These are phyloP conservation scores for Coix lacrymajobi DNA, from an alignment of 176 grass and related monocot genomes.

Conservation along the genomic window DNA sequence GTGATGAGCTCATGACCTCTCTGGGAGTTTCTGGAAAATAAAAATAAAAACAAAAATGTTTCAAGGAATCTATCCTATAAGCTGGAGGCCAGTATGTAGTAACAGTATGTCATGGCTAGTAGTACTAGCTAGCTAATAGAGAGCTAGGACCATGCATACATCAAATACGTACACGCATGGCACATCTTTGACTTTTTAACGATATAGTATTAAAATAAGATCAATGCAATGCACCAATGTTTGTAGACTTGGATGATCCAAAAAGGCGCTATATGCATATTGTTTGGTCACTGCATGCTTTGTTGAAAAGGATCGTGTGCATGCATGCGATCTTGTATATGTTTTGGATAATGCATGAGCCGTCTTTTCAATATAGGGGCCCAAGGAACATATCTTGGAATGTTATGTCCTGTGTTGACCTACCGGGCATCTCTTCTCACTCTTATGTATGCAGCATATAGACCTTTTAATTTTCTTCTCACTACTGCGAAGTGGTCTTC, in stretches of 20 bases:
- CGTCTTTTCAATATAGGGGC: constrained; percentile 13
- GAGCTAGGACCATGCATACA: background rate
- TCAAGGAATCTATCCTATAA: constrained; percentile 15
- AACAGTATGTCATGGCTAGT: too few relatives aligned
- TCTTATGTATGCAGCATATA: background rate
- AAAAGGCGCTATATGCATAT: background rate
- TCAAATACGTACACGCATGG: too few relatives aligned
- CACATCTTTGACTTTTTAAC: background rate
- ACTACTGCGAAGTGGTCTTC: too few relatives aligned
- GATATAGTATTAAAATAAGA: too few relatives aligned
- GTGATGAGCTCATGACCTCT: background rate
- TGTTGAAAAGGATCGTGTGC: background rate
- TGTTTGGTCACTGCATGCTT: background rate
- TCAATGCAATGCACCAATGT: background rate
- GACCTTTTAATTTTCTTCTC: background rate
- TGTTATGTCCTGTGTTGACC: constrained; percentile 22
- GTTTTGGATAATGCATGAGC: constrained; percentile 18
- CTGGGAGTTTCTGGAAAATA: background rate
- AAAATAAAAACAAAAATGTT: background rate
- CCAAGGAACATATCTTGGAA: constrained; percentile 20
- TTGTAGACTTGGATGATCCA: too few relatives aligned
- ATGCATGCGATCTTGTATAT: background rate
- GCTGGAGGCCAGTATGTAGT: background rate
- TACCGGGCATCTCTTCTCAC: background rate
- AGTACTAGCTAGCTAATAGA: too few relatives aligned